Base-by-base conservation (phyloP, 306 rosid species). In the Prunus mongolica region DNA sequence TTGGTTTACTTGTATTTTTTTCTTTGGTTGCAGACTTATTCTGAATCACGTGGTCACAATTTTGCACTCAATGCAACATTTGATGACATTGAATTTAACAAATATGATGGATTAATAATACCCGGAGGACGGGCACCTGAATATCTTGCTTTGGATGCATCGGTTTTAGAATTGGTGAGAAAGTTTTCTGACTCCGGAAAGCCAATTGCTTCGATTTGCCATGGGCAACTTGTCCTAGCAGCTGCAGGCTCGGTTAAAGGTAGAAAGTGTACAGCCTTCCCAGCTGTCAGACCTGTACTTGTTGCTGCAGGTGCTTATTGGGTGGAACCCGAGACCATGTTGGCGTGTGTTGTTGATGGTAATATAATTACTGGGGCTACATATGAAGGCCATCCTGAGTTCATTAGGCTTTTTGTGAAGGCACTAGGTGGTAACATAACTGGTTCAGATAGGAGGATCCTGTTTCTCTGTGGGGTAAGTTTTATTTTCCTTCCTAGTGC, bases 71-170 rank as follows among this genome's bases (percentile, higher is more conserved):
- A 92, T 81, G 96, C 98, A 18, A 89, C 91, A 2, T 92, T 89
- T 78, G 91, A 92, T 81, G 98, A 90, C 49, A 72, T 89, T 70
- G 86, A 89, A 58, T 78, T 64, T 12, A 54, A 76, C 58, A 86
- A 66, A 44, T 92, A 92, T 77, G 97, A 95, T 76, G 97, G 98
- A 55, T 67, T 95, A 84, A 71, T 89, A 80, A 67, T 95, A n/a
- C 91, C 97, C 0, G 97, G 98, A 65, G 98, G 96, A 65, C 87
- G 97, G 76, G 93, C 98, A 18, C 96, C 98, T 2, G 97, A 95
- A 73, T 89, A 92, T 84, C 97, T 92, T 27, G 93, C 96, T 76
- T 34, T 82, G 52, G 68, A 85, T 78, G 83, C 86, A 25, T 49
- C 74, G 11, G 97, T 89, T 61, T 54, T 82, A 44, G 87, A 83